Percentiles rank a stretch among this genome's conserved stretches.
phyloP scores from a whole-genome alignment of 768 basidiomycete genomes.

The Jaapia argillacea region DNA sequence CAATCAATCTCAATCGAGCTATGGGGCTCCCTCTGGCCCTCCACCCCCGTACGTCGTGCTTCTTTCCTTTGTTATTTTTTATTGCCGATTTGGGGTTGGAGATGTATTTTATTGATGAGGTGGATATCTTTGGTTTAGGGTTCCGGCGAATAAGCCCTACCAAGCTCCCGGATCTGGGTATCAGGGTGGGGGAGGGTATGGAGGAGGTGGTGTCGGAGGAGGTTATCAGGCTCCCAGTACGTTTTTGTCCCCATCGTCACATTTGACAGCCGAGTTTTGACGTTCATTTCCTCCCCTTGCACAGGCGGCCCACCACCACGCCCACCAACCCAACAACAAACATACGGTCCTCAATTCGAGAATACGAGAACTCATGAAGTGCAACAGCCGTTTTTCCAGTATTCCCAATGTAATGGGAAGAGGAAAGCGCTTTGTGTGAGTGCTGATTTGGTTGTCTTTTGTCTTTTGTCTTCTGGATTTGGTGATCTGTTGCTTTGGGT shows the following conservation, averaged over 20 bases:
- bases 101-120: not conserved
- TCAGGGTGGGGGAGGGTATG: not conserved
- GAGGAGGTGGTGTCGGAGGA: not conserved
- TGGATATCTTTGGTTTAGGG: not conserved
- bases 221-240: conserved; percentile 16
- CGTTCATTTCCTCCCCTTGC: too few relatives aligned
- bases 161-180: not conserved
- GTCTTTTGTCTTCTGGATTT: not conserved
- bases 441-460: conserved; percentile 1
- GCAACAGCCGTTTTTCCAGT: conserved; percentile 39
- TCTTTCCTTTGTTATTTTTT: conserved; percentile 4
- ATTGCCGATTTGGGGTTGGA: conserved; percentile 5
- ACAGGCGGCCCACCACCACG: conserved; percentile 19
- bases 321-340: conserved; percentile 27
- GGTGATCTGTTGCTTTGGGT: too few relatives aligned
- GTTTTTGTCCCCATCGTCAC: conserved; percentile 2
- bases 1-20: not conserved
- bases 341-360: conserved; percentile 33
- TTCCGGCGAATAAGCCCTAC: not conserved
- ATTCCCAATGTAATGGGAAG: conserved; percentile 43
- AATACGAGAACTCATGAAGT: conserved; percentile 19
- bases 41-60: conserved; percentile 4
- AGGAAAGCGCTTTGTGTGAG: conserved; percentile 45
- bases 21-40: conserved; percentile 1
- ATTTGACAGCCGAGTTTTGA: not conserved